Evolutionary conservation across 768 basidiomycete genomes (phyloP).

Genomic region (Mycena leptocephala): DNA sequence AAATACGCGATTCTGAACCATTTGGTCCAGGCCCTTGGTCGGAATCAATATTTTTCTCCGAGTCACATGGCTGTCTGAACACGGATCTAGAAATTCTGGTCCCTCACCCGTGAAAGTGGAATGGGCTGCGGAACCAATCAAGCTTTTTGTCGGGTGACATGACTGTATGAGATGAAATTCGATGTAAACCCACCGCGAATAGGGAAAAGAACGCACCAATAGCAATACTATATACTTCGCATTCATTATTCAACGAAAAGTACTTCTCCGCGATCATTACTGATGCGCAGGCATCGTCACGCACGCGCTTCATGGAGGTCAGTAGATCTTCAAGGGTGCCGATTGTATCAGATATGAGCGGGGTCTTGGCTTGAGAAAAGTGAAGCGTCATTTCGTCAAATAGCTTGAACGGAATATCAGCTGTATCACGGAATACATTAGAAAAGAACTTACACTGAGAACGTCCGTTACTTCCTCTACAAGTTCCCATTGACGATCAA

Average conservation of each 20-base stretch:
- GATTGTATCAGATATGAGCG: background rate
- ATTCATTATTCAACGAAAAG: background rate
- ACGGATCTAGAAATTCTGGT: too few species aligned
- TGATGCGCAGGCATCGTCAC: background rate
- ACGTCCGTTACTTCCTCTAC: background rate
- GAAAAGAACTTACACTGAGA: background rate
- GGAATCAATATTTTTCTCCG: too few species aligned
- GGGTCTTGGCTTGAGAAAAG: background rate
- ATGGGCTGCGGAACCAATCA: background rate
- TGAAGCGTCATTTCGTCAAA: background rate
- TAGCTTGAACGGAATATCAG: background rate
- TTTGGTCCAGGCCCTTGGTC: too few species aligned
- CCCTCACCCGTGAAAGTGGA: too few species aligned
- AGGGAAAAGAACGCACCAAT: background rate
- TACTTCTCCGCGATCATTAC: background rate
- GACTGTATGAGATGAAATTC: background rate
- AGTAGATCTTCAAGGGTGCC: background rate
- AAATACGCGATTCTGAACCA: too few species aligned
- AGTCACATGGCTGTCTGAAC: too few species aligned
- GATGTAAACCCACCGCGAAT: background rate
- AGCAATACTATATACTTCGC: background rate
- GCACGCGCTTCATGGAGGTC: background rate
- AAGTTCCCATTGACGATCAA: background rate
- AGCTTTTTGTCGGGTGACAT: background rate
- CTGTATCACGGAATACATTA: background rate